These are phyloP conservation scores for Penicillium sp. DNA, from an alignment of 2,329 filamentous ascomycete species.

Conservation along the genomic window DNA sequence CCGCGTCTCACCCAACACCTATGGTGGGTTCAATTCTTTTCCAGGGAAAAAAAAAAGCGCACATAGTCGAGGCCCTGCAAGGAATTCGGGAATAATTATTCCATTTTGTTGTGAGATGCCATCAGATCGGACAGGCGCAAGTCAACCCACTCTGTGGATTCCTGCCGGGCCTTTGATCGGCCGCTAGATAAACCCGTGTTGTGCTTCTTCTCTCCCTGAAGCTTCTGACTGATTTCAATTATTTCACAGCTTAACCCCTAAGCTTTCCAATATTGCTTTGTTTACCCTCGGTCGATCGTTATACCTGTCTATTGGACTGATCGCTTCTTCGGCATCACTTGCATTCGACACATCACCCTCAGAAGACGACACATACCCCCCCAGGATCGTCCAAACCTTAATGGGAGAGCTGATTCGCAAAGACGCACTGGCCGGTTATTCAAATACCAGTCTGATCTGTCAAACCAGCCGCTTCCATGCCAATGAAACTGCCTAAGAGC, in stretches of 20 bases:
- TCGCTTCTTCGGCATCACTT: constrained; percentile 12
- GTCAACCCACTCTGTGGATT: constrained; percentile 25
- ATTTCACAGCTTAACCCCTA: constrained; percentile 12
- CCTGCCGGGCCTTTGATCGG: constrained; percentile 21
- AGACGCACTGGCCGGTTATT: neutral
- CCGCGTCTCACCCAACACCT: constrained; percentile 4
- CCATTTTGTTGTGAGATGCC: constrained; percentile 7
- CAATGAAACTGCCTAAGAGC: constrained; percentile 55
- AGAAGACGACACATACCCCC: neutral
- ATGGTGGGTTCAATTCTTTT: constrained; percentile 3
- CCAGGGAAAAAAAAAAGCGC: neutral
- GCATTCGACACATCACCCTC: constrained; percentile 23
- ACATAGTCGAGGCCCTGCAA: neutral
- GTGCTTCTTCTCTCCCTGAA: constrained; percentile 17
- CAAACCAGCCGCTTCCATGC: constrained; percentile 39
- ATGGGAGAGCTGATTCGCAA: constrained; percentile 12
- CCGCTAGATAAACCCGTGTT: constrained; percentile 22
- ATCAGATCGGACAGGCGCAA: constrained; percentile 10
- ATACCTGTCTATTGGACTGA: constrained; percentile 11
- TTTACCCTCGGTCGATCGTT: neutral
- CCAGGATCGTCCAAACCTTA: constrained; percentile 11
- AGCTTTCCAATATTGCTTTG: neutral
- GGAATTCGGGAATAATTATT: constrained; percentile 11
- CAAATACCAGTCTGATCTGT: neutral
- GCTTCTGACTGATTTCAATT: constrained; percentile 20